A percentile compares a stretch with the other conserved stretches of the same genome.
Conservation (phyloP, 2,329 filamentous ascomycete species). For the Decorospora gaudefroyi region DNA sequence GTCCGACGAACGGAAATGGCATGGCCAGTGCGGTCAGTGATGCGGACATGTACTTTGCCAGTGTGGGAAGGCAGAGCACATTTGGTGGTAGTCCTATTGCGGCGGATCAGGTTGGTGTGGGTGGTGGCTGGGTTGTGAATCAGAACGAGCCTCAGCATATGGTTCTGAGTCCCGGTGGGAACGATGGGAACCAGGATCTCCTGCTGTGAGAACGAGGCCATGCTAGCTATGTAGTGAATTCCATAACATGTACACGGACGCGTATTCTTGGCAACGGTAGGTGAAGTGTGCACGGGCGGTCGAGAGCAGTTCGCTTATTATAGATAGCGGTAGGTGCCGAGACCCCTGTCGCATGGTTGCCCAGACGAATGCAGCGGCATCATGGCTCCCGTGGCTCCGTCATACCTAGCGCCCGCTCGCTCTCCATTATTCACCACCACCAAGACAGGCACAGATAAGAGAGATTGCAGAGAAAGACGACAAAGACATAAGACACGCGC, state of each 20-base stretch:
- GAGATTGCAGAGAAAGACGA: slow-evolving; percentile 7
- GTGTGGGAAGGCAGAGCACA: slow-evolving; percentile 48
- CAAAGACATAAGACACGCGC: slow-evolving; percentile 33
- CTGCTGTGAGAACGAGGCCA: slow-evolving; percentile 22
- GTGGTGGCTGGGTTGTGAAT: slow-evolving; percentile 46
- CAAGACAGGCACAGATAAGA: slow-evolving; percentile 4
- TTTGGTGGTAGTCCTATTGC: slow-evolving; percentile 44
- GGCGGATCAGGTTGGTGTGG: slow-evolving; percentile 32
- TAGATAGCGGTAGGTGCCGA: slow-evolving; percentile 1
- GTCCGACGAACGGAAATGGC: slow-evolving; percentile 48
- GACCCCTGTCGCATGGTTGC: not conserved
- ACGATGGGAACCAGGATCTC: slow-evolving; percentile 40
- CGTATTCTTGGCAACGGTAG: too few species aligned
- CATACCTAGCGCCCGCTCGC: too few species aligned
- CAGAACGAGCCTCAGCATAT: slow-evolving; percentile 42
- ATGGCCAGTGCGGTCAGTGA: slow-evolving; percentile 76
- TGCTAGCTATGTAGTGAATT: too few species aligned
- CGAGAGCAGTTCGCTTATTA: not conserved
- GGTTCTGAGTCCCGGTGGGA: slow-evolving; percentile 35
- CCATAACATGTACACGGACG: too few species aligned
- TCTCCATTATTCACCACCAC: slow-evolving; percentile 10
- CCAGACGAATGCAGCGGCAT: slow-evolving; percentile 7
- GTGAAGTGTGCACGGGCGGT: too few species aligned
- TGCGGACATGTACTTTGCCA: slow-evolving; percentile 87
- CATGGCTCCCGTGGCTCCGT: slow-evolving; percentile 23